Conservation (phyloP, 495 filamentous ascomycete genomes). For the Tuber brumale region DNA sequence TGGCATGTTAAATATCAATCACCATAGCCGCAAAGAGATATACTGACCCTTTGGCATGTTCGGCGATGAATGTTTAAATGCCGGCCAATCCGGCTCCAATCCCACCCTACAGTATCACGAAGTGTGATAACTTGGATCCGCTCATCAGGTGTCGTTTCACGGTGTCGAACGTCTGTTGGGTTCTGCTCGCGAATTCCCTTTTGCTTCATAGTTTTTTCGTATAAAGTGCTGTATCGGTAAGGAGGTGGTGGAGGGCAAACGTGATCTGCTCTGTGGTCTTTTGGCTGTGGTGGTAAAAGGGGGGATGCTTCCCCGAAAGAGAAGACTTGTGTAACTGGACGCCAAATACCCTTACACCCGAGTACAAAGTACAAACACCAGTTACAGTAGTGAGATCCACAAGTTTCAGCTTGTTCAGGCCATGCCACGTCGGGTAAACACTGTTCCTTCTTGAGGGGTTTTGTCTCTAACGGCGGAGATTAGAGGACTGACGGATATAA, state of each 20-base stretch:
- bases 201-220: background rate
- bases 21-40: background rate
- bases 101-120: background rate
- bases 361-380: no score
- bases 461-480: no score
- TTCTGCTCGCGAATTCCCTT: background rate
- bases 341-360: no score
- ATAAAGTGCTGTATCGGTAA: background rate
- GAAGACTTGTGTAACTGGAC: background rate
- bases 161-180: background rate
- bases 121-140: background rate
- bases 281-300: background rate
- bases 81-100: background rate
- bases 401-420: no score
- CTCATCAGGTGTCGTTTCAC: background rate
- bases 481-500: no score
- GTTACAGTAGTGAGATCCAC: no score
- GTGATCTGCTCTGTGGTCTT: no score
- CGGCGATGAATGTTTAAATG: background rate
- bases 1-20: background rate
- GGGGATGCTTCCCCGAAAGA: background rate
- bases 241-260: background rate
- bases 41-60: background rate
- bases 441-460: no score
- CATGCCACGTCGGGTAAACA: no score